Base-by-base conservation (phyloP, 1,284 basidiomycete genomes). In the Chalciporus sp. region DNA sequence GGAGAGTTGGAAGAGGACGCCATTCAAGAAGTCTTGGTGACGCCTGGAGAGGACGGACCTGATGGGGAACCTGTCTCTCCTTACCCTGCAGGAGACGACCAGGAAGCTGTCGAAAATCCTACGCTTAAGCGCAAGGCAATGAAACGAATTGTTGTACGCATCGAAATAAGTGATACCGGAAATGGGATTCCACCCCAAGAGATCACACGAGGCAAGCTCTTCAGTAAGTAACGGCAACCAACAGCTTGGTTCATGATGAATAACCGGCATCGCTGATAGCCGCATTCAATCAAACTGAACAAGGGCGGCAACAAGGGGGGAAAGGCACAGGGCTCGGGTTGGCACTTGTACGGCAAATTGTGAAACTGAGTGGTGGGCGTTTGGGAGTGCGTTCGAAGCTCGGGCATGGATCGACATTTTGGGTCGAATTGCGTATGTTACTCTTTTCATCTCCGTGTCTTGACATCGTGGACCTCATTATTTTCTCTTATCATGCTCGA, bases 291-390 rank as follows among this genome's bases (percentile, higher is more conserved):
- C 88, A 91, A 70, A 91, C 89, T 3, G 87, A 91, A 65, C 83
- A 85, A 68, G 93, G 92, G 7, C 79, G 89, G 54, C 80, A 86
- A 62, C 94, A 95, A 75, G 90, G 90, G 56, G 92, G 90, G 9
- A 94, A 94, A 73, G 93, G 93, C 3, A 93, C 90, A 0, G 92
- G 92, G 3, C 75, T 95, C n/a, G 94, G 93, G 12, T 71, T 95
- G 19, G 92, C 92, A 2, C 80, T 95, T 19, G 92, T 95, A n/a
- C 80, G 92, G 39, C 91, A 93, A 66, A 95, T 96, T 53, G 90
- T 96, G 58, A 92, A 89, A 70, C 76, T 93, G 31, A 87, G 82
- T 51, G 86, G 88, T 9, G 94, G 93, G 7, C 81, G 91, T 20
- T 74, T 94, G 10, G 91, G 93, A n/a, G 81, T 89, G 19, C 74